phyloP scores from a whole-genome alignment of 495 filamentous ascomycete genomes.

The Achaetomiella virescens region DNA sequence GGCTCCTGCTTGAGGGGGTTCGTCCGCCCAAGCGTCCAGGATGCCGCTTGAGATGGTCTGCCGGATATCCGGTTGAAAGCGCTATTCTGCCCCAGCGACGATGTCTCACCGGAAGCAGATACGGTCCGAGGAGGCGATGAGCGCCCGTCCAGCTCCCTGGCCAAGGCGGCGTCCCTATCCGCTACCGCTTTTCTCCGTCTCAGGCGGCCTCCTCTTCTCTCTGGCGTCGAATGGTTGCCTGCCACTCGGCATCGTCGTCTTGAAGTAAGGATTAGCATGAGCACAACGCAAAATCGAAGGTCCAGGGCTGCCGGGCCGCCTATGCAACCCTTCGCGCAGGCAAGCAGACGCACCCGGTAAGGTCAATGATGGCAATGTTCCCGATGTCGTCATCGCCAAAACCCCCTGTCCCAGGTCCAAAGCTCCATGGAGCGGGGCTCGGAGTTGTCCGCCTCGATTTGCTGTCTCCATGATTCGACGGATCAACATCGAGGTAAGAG shows the following conservation, averaged over 20 bases:
- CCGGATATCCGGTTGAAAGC: slow-evolving; percentile 14
- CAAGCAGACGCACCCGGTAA: slow-evolving; percentile 24
- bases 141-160: slow-evolving; percentile 8
- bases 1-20: slow-evolving; percentile 6
- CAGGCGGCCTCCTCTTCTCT: slow-evolving; percentile 13
- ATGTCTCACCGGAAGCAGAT: background rate
- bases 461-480: slow-evolving; percentile 4
- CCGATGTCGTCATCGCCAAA: slow-evolving; percentile 7
- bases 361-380: slow-evolving; percentile 20
- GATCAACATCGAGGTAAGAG: slow-evolving; percentile 17
- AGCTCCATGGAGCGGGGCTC: slow-evolving; percentile 4
- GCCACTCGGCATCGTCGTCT: slow-evolving; percentile 14
- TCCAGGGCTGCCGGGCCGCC: background rate
- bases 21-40: background rate
- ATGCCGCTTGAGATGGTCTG: slow-evolving; percentile 1
- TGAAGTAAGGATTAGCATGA: slow-evolving; percentile 1
- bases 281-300: background rate
- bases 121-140: background rate
- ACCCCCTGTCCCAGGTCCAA: background rate
- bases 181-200: slow-evolving; percentile 8
- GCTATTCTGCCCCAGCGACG: background rate
- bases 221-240: background rate
- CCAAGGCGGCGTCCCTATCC: slow-evolving; percentile 17
- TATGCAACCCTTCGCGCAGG: background rate
- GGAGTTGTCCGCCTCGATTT: slow-evolving; percentile 32